Percentiles rank a stretch among this genome's conserved stretches.
Evolutionary conservation across 2,329 filamentous ascomycete species (phyloP).

Genomic region (Aspergillus quadrilineatus): DNA sequence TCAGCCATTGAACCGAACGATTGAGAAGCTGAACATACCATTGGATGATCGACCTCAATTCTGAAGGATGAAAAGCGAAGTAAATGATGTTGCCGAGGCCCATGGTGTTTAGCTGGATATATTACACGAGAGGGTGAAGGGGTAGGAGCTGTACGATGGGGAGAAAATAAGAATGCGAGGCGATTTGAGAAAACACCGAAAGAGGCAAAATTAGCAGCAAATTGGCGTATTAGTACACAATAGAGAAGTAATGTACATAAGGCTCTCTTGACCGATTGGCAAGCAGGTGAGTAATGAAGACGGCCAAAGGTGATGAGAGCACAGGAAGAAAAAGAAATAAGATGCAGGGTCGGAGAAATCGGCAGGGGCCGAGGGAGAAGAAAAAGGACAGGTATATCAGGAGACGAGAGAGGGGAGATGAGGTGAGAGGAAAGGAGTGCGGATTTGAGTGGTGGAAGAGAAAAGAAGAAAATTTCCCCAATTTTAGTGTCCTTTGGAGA

Average conservation of each 20-base stretch:
- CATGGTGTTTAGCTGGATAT: conserved; percentile 32
- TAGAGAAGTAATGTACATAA: conserved; percentile 14
- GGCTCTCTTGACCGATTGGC: conserved; percentile 6
- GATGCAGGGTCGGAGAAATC: not conserved
- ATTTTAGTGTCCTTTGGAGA: not conserved
- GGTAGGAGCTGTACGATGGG: conserved; percentile 17
- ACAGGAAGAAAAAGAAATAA: not conserved
- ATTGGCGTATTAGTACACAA: conserved; percentile 10
- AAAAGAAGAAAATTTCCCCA: not conserved
- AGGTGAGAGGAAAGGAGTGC: conserved; percentile 6
- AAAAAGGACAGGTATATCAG: conserved; percentile 6
- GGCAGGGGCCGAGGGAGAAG: not conserved
- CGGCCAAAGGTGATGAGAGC: not conserved
- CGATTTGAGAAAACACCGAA: not conserved
- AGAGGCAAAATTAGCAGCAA: conserved; percentile 13
- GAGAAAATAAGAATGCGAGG: not conserved
- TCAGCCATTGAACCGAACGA: conserved; percentile 15
- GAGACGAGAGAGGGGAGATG: conserved; percentile 4
- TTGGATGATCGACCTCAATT: conserved; percentile 82
- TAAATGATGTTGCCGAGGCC: conserved; percentile 60
- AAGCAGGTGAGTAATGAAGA: not conserved
- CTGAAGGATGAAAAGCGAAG: conserved; percentile 70
- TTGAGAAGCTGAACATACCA: conserved; percentile 60
- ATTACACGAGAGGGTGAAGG: conserved; percentile 17
- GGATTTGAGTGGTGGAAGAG: conserved; percentile 8